phyloP scores from a whole-genome alignment of 1,284 basidiomycete genomes.

The Flammula alnicola region DNA sequence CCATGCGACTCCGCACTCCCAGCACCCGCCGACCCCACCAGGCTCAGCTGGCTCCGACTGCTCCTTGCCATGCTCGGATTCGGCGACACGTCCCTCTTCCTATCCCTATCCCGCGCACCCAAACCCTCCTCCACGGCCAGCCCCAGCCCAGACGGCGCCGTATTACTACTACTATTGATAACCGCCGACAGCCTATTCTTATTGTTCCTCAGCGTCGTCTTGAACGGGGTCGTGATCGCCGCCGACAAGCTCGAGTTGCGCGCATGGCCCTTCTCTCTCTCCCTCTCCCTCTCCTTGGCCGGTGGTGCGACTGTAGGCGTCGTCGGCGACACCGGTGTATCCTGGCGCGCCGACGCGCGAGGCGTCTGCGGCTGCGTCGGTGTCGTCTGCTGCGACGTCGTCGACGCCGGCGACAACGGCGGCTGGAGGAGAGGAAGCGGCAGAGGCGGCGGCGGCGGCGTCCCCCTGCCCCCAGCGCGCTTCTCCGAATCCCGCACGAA shows the following conservation, averaged over 20 bases:
- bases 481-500: conserved; percentile 11
- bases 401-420: conserved; percentile 18
- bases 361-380: conserved; percentile 18
- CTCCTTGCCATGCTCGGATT: conserved; percentile 25
- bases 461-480: conserved; percentile 5
- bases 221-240: conserved; percentile 27
- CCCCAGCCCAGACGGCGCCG: too few relatives aligned
- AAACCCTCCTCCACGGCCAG: too few relatives aligned
- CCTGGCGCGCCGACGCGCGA: conserved; percentile 7
- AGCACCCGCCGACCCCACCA: conserved; percentile 12
- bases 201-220: conserved; percentile 27
- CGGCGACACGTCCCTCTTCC: conserved; percentile 23
- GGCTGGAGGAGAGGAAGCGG: conserved; percentile 12
- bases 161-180: conserved; percentile 18
- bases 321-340: conserved; percentile 20
- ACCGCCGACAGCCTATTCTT: conserved; percentile 26
- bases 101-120: too few relatives aligned
- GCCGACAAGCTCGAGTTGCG: conserved; percentile 28
- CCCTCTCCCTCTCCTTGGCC: too few relatives aligned
- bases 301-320: conserved; percentile 24
- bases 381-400: conserved; percentile 23
- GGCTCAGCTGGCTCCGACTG: conserved; percentile 23
- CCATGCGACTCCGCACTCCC: conserved; percentile 4
- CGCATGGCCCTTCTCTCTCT: conserved; percentile 25
- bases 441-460: conserved; percentile 10